Percentiles rank a stretch among this genome's conserved stretches.
Conservation (phyloP, 495 filamentous ascomycete species). For the Cercophora samala region DNA sequence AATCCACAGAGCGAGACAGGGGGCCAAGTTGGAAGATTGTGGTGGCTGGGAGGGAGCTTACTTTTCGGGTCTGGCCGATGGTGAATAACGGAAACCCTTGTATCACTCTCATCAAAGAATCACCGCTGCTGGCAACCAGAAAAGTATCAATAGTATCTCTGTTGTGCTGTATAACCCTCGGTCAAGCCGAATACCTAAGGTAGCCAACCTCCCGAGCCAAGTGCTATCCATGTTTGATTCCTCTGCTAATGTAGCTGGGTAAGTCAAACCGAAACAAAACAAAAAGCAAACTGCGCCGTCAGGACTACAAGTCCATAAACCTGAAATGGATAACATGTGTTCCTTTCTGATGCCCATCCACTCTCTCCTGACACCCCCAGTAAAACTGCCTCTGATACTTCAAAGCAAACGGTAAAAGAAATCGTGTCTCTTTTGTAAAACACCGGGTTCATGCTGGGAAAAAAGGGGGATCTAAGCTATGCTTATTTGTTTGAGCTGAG, state of each 20-base stretch:
- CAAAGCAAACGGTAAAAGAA: neutral
- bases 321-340: neutral
- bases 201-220: neutral
- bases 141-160: neutral
- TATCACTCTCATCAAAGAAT: neutral
- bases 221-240: neutral
- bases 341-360: neutral
- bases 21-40: neutral
- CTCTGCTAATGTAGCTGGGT: conserved; percentile 2
- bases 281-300: neutral
- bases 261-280: conserved; percentile 2
- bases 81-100: neutral
- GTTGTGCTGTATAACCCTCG: conserved; percentile 4
- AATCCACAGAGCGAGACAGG: neutral
- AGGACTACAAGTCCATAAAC: neutral
- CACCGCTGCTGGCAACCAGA: neutral
- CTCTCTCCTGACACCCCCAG: neutral
- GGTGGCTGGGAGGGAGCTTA: neutral
- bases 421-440: neutral
- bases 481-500: neutral
- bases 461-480: neutral
- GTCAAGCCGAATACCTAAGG: neutral
- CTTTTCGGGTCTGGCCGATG: neutral
- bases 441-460: conserved; percentile 2
- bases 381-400: neutral